Base-by-base conservation (phyloP, 2,329 filamentous ascomycete species). In the Ceratocystis lukuohia region DNA sequence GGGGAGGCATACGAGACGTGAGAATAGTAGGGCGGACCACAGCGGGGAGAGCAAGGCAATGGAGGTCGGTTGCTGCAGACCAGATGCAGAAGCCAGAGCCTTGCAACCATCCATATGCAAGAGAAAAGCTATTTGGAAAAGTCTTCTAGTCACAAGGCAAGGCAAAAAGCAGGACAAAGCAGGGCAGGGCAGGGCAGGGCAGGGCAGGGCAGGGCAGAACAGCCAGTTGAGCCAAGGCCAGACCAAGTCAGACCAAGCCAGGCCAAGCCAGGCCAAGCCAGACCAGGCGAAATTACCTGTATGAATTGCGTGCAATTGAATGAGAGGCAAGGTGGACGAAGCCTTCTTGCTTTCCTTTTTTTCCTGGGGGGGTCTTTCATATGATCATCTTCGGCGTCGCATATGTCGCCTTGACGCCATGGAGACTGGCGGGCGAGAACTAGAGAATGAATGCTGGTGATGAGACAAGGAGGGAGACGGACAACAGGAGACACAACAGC, bases 91-190 rank as follows among this genome's bases (percentile, higher is more conserved):
- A 33, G 12, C 22, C 4, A 57, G 53, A 57, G 20, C 15, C 22
- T 22, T 57, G 22, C 53, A 57, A 30, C 30, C 53, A 57, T 17
- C 25, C 15, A 30, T 33, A 57, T 30, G 28, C 22, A 22, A 57
- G 53, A 17, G 17, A 57, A 57, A 57, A 57, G 30, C 37, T 41
- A 12, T 12, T 4, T 41, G 37, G 28, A 57, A 57, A 57, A 57
- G 5, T 57, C 53, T 57, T 57, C 53, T 7, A 57, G 53, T 57
- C 53, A 57, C 53, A 30, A 57, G 22, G 53, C 53, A 57, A 53
- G 10, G 22, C 22, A 30, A 57, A 30, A 30, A 48, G 45, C 5
- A 48, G 45, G 17, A 2, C 45, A 46, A 12, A 15, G n/a, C n/a
- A n/a, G n/a, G n/a, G n/a, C 45, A 46, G 45, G 15, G 17, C 45